Conservation (phyloP, 805 yeast genomes). For the Sugiyamaella chiloensis region DNA sequence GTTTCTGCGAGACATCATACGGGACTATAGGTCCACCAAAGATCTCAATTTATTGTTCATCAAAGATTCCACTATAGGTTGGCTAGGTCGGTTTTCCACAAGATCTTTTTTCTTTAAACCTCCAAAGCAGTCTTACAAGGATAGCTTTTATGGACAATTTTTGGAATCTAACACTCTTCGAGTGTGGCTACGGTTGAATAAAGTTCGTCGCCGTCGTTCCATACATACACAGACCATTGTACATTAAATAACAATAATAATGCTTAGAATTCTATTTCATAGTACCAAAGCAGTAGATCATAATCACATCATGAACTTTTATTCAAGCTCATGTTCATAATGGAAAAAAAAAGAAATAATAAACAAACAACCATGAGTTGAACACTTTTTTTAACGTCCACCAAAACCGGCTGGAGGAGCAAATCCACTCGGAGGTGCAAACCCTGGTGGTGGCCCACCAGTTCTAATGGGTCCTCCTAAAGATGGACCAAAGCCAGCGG, state of each 20-base stretch:
- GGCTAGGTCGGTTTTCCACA: slow-evolving; percentile 1
- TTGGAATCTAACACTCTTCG: slow-evolving; percentile 9
- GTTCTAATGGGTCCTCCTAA: slow-evolving; percentile 29
- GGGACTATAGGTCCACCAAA: slow-evolving; percentile 3
- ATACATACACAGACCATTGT: too few relatives aligned
- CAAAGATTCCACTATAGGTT: background rate
- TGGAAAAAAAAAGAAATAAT: too few relatives aligned
- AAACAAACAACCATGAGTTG: too few relatives aligned
- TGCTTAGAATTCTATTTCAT: too few relatives aligned
- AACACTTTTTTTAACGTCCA: too few relatives aligned
- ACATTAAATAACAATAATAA: too few relatives aligned
- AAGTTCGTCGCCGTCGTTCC: slow-evolving; percentile 6
- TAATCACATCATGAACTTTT: too few relatives aligned
- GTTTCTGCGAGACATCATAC: slow-evolving; percentile 14
- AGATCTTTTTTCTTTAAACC: background rate
- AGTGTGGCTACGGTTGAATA: slow-evolving; percentile 36
- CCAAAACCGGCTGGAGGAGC: slow-evolving; percentile 41
- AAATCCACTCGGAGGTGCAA: slow-evolving; percentile 31
- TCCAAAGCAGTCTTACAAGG: slow-evolving; percentile 1
- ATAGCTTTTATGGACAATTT: slow-evolving; percentile 17
- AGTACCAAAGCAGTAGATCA: too few relatives aligned
- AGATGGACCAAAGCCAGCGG: slow-evolving; percentile 33
- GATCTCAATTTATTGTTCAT: slow-evolving; percentile 5
- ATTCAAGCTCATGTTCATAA: too few relatives aligned
- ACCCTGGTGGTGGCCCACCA: slow-evolving; percentile 7